Conservation (phyloP, 2,329 filamentous ascomycete species). For the Xylaria sp. region DNA sequence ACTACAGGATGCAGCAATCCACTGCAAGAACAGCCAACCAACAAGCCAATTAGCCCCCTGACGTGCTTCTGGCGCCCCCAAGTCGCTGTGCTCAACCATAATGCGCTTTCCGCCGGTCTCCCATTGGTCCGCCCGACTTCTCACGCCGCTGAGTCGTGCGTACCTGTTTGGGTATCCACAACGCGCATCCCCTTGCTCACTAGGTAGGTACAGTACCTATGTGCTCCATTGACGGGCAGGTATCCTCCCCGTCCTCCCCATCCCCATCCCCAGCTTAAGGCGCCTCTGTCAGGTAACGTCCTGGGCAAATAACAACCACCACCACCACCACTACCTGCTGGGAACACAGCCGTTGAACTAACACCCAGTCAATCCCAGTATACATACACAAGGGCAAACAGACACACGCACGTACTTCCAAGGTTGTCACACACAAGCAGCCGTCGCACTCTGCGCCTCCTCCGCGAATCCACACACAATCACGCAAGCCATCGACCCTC, state of each 20-base stretch:
- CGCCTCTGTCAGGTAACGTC: constrained; percentile 11
- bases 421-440: neutral
- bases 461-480: constrained; percentile 1
- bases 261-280: constrained; percentile 10
- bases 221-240: neutral
- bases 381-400: neutral
- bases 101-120: constrained; percentile 20
- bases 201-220: too few relatives aligned
- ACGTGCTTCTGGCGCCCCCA: neutral
- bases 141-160: constrained; percentile 1
- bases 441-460: constrained; percentile 9
- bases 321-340: neutral
- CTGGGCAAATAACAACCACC: neutral
- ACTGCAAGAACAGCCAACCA: neutral
- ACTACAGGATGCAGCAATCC: neutral
- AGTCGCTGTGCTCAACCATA: neutral
- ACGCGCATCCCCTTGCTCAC: constrained; percentile 12
- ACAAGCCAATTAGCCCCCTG: neutral
- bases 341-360: constrained; percentile 7
- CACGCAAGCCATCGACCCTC: constrained; percentile 11
- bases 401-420: constrained; percentile 1
- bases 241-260: constrained; percentile 1
- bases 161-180: constrained; percentile 8
- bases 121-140: constrained; percentile 21
- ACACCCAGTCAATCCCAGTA: neutral